phyloP scores from a whole-genome alignment of 1,284 basidiomycete species.

The Boletus calvinii region DNA sequence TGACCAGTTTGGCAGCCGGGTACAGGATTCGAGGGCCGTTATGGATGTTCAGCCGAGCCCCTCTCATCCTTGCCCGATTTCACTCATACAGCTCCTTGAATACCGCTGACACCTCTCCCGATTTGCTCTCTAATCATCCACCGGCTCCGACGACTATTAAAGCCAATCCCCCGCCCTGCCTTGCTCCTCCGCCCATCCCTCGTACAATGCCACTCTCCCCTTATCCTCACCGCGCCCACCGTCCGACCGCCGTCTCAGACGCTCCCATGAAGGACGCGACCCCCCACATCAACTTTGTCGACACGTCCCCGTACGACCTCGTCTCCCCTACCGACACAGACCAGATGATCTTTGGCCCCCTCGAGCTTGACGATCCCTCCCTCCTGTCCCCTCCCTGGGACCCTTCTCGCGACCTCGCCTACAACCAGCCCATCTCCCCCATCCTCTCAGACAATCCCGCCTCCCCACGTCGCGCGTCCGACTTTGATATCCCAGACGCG shows the following conservation, averaged over 20 bases:
- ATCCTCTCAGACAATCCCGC: constrained; percentile 33
- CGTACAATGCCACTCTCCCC: constrained; percentile 41
- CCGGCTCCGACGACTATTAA: constrained; percentile 35
- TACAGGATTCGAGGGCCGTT: constrained; percentile 35
- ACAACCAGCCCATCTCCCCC: constrained; percentile 36
- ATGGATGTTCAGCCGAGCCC: constrained; percentile 32
- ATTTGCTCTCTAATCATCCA: constrained; percentile 27
- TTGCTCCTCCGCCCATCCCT: constrained; percentile 30
- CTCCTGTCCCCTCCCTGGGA: constrained; percentile 48
- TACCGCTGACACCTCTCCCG: constrained; percentile 22
- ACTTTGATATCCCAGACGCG: constrained; percentile 37
- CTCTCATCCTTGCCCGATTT: constrained; percentile 40
- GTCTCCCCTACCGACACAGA: constrained; percentile 42
- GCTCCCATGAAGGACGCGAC: constrained; percentile 43
- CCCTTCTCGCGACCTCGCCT: constrained; percentile 38
- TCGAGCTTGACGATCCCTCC: constrained; percentile 61
- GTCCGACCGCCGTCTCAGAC: constrained; percentile 31
- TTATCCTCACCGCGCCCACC: constrained; percentile 35
- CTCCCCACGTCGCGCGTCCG: constrained; percentile 31
- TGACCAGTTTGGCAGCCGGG: constrained; percentile 36
- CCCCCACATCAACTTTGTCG: constrained; percentile 46
- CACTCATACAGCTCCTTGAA: constrained; percentile 18
- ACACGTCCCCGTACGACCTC: constrained; percentile 33
- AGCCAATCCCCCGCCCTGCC: constrained; percentile 24
- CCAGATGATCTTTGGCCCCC: constrained; percentile 59